Base-by-base conservation (phyloP, 2,329 filamentous ascomycete genomes). In the Furcasterigmium furcatum region DNA sequence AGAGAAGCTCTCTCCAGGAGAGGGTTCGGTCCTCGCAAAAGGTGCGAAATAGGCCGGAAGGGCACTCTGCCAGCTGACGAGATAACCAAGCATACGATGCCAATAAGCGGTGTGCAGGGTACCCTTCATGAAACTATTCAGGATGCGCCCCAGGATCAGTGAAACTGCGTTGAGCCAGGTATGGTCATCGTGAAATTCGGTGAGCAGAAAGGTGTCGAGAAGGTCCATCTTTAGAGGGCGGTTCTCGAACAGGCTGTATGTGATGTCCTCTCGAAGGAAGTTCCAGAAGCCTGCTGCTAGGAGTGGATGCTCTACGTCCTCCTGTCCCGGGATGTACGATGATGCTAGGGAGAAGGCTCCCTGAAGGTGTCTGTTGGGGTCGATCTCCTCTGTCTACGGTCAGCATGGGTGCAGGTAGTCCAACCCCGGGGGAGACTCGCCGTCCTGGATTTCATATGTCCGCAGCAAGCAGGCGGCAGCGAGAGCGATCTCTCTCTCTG, bases 201-300 rank as follows among this genome's bases (percentile, higher is more conserved):
- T 30, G 6, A 41, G 43, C 16, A 50, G 7, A 16, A 47, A 32
- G 35, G 61, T 50, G 20, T 48, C 34, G 12, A 57, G 39, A 12
- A 71, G 43, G 16, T 68, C 58, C 45, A 74, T 71, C 49, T 72
- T 73, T 1, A 74, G 51, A 0, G 61, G 61, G 19, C 67, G 68
- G 6, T 59, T 54, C 30, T 68, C 60, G 34, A 72, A 73, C 1
- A 77, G 53, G n/a, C 72, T 72, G n/a, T 75, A 72, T 0, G 74
- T 76, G n/a, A 77, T 76, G 30, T 77, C 72, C 53, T 77, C 72
- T 1, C 73, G 65, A 0, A 77, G 61, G 44, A 75, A 75, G 47
- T 77, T 77, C 73, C 72, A 77, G 45, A 72, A 71, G 0, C 72
- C 72, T 1, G 72, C 66, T 4, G 60, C 60, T 2, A 65, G 49